Base-by-base conservation (phyloP, 2,329 filamentous ascomycete genomes). In the Penicillium freii region DNA sequence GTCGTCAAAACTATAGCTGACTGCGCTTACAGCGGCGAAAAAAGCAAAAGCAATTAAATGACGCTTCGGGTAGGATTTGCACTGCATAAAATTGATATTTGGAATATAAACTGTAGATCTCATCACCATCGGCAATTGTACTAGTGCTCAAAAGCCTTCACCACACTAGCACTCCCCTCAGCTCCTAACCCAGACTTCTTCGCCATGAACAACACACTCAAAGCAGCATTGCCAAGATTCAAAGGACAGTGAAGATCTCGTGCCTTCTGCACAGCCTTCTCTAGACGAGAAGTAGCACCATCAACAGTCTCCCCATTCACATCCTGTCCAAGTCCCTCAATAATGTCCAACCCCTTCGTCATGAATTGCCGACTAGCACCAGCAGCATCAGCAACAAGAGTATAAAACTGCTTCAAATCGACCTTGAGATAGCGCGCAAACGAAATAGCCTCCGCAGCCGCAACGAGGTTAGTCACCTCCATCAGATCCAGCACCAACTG, bases 391-490 rank as follows among this genome's bases (percentile, higher is more conserved):
- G 70, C 71, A 44, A 81, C 78, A 48, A 81, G 75, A 11, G 74
- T 73, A 62, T 75, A 77, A 70, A 81, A 79, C 56, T 76, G 71
- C 52, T 71, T 66, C 34, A 79, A 67, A 60, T 80, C 77, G 19
- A 80, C 74, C 0, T 75, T 74, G 5, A 81, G 73, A 48, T 75
- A 66, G 13, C 75, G 73, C 48, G 78, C 79, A 62, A 81, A 81
- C 0, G 75, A 70, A 62, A 81, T 74, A 10, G 76, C 78, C 60
- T 82, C 80, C 0, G 80, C 77, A 0, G 78, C 76, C 0, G 78
- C 77, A 10, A 77, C 77, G n/a, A 81, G 75, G 58, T 81, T 80
- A 15, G 80, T 77, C n/a, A 77, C 73, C 19, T 71, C 66, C 60
- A 81, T 76, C 34, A 80, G 62, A 51, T 80, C 75, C 51, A 69